Evolutionary conservation across 495 filamentous ascomycete genomes (phyloP).

Genomic region (Xylaria longipes): DNA sequence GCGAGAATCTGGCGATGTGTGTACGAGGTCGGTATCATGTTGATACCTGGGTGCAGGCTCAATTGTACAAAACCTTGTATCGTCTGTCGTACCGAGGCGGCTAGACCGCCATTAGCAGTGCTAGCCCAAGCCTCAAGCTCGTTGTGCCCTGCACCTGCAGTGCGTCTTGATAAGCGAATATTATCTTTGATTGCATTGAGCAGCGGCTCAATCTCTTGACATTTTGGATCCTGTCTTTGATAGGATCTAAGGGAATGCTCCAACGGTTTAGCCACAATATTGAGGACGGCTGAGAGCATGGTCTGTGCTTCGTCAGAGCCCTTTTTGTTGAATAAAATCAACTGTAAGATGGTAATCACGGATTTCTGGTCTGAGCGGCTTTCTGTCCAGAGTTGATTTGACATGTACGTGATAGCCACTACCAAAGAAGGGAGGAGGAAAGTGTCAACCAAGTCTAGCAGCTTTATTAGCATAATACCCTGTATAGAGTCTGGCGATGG

Average conservation of each 20-base stretch:
- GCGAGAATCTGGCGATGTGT: constrained; percentile 76
- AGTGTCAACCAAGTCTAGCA: constrained; percentile 79
- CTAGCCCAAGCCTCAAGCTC: constrained; percentile 81
- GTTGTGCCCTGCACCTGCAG: constrained; percentile 66
- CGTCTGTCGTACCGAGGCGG: constrained; percentile 66
- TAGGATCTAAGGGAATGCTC: constrained; percentile 78
- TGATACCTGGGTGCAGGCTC: constrained; percentile 69
- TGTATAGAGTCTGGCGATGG: neutral
- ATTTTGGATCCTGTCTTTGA: constrained; percentile 69
- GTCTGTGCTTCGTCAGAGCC: constrained; percentile 80
- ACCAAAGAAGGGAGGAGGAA: constrained; percentile 90
- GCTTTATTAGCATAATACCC: constrained; percentile 20
- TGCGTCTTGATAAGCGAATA: constrained; percentile 67
- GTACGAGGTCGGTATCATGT: constrained; percentile 74
- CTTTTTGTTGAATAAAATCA: constrained; percentile 75
- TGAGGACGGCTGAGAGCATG: constrained; percentile 83
- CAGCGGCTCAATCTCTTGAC: constrained; percentile 74
- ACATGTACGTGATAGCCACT: constrained; percentile 79
- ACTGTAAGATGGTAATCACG: constrained; percentile 75
- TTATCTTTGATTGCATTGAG: constrained; percentile 73
- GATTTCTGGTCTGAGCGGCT: constrained; percentile 52
- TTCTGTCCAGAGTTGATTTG: constrained; percentile 78
- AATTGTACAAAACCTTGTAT: constrained; percentile 75
- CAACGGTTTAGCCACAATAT: constrained; percentile 78
- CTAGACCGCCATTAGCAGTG: constrained; percentile 64